phyloP scores from a whole-genome alignment of 1,284 basidiomycete genomes.

The Boletus sp. region DNA sequence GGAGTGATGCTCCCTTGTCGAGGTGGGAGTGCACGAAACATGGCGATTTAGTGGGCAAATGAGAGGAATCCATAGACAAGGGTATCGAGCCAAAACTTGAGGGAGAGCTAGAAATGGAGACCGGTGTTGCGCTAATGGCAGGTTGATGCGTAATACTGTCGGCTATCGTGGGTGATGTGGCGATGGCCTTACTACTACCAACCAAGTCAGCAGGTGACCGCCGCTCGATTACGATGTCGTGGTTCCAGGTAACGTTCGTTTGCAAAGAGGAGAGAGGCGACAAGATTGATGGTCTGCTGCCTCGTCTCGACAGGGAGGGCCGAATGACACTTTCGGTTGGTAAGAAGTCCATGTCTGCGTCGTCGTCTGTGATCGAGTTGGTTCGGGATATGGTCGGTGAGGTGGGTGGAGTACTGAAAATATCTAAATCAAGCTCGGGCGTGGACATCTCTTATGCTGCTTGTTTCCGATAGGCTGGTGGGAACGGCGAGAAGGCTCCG shows the following conservation, averaged over 20 bases:
- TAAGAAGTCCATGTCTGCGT: constrained; percentile 31
- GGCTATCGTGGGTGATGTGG: constrained; percentile 29
- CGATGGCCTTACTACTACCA: constrained; percentile 26
- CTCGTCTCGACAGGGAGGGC: constrained; percentile 49
- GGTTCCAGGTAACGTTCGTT: constrained; percentile 47
- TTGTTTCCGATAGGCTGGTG: constrained; percentile 10
- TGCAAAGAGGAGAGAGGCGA: constrained; percentile 40
- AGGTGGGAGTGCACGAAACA: constrained; percentile 87
- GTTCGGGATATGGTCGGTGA: constrained; percentile 42
- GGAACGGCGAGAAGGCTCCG: constrained; percentile 12
- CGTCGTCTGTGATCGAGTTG: constrained; percentile 25
- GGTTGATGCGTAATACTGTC: constrained; percentile 22
- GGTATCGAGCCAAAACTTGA: constrained; percentile 32
- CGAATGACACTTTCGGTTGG: constrained; percentile 30
- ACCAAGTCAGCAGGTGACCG: constrained; percentile 21
- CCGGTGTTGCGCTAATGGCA: constrained; percentile 11
- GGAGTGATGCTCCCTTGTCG: constrained; percentile 70
- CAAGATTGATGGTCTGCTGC: constrained; percentile 39
- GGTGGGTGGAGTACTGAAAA: constrained; percentile 63
- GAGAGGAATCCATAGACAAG: constrained; percentile 33
- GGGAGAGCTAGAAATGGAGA: constrained; percentile 31
- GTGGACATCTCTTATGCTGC: constrained; percentile 20
- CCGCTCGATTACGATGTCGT: constrained; percentile 45
- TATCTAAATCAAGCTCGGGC: constrained; percentile 37
- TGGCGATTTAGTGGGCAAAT: constrained; percentile 57